A percentile compares a stretch with the other conserved stretches of the same genome.
phyloP scores from a whole-genome alignment of 352 stramenopile species.

The Phytophthora uliginosa region DNA sequence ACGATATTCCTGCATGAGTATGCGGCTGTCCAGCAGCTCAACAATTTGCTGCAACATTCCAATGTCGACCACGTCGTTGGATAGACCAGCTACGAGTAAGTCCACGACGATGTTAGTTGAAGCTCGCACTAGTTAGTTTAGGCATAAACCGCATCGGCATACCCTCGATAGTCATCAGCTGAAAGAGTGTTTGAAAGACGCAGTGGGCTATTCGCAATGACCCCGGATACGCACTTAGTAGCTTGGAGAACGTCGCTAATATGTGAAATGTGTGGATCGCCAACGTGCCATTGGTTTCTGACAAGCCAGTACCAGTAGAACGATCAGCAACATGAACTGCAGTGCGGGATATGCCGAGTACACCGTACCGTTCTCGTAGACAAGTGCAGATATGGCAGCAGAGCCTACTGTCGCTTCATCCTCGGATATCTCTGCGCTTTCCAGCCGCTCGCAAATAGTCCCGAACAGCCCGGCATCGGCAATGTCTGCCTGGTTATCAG shows the following conservation, averaged over 20 bases:
- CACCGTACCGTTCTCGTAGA: slow-evolving; percentile 62
- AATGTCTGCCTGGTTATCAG: slow-evolving; percentile 69
- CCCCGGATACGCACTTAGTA: slow-evolving; percentile 32
- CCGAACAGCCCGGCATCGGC: slow-evolving; percentile 39
- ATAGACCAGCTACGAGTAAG: slow-evolving; percentile 23
- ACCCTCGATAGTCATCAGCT: slow-evolving; percentile 54
- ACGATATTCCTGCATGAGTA: slow-evolving; percentile 29
- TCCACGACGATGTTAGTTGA: background rate
- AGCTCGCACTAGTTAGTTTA: background rate
- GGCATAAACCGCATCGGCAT: background rate
- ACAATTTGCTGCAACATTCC: slow-evolving; percentile 48
- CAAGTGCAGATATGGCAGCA: slow-evolving; percentile 40
- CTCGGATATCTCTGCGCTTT: slow-evolving; percentile 15
- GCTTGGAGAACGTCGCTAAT: slow-evolving; percentile 32
- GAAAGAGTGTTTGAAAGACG: slow-evolving; percentile 53
- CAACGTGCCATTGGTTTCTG: slow-evolving; percentile 37
- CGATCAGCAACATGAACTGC: background rate
- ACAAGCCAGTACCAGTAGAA: background rate
- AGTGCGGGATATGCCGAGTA: background rate
- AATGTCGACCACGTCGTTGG: slow-evolving; percentile 35
- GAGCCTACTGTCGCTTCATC: slow-evolving; percentile 37
- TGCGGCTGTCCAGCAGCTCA: slow-evolving; percentile 42
- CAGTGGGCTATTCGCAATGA: slow-evolving; percentile 35
- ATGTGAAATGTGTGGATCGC: slow-evolving; percentile 39
- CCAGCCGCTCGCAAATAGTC: slow-evolving; percentile 37